phyloP scores from a whole-genome alignment of 352 stramenopile genomes.

The Phytophthora fragariae region DNA sequence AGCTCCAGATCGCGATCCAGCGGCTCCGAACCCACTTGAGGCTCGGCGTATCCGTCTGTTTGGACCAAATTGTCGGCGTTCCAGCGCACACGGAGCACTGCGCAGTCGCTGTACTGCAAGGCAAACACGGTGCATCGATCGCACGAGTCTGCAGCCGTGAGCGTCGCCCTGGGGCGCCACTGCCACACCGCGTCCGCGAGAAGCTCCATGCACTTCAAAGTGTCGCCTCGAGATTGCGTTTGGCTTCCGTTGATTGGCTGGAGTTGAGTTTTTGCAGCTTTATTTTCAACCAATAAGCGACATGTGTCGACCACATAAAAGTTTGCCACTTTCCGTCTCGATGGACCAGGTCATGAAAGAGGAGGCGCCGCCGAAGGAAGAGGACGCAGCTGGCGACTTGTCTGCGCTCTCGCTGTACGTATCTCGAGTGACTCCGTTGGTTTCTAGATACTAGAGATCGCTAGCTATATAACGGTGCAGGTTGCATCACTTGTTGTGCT shows the following conservation, averaged over 20 bases:
- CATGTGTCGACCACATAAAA: slow-evolving; percentile 23
- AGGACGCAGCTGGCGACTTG: slow-evolving; percentile 24
- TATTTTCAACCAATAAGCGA: slow-evolving; percentile 33
- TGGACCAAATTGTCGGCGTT: slow-evolving; percentile 10
- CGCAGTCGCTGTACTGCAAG: slow-evolving; percentile 57
- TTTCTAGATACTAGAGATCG: slow-evolving; percentile 4
- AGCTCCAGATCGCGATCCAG: slow-evolving; percentile 54
- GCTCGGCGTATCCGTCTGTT: slow-evolving; percentile 17
- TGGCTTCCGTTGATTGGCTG: slow-evolving; percentile 13
- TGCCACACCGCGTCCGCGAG: slow-evolving; percentile 49
- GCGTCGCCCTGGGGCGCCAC: slow-evolving; percentile 47
- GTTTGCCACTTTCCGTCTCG: background rate
- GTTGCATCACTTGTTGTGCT: background rate
- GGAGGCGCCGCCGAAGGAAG: slow-evolving; percentile 23
- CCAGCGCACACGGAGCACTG: slow-evolving; percentile 58
- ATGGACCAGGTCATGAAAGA: slow-evolving; percentile 33
- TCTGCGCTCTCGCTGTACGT: slow-evolving; percentile 38
- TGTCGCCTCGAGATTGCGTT: slow-evolving; percentile 32
- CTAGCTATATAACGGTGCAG: slow-evolving; percentile 8
- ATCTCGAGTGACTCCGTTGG: background rate
- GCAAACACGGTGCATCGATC: slow-evolving; percentile 52
- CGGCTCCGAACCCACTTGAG: slow-evolving; percentile 28
- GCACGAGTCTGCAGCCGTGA: slow-evolving; percentile 49
- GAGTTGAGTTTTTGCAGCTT: background rate
- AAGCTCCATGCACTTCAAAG: slow-evolving; percentile 45